Evolutionary conservation across 2,329 filamentous ascomycete species (phyloP).

Genomic region (Sporothrix pallida): DNA sequence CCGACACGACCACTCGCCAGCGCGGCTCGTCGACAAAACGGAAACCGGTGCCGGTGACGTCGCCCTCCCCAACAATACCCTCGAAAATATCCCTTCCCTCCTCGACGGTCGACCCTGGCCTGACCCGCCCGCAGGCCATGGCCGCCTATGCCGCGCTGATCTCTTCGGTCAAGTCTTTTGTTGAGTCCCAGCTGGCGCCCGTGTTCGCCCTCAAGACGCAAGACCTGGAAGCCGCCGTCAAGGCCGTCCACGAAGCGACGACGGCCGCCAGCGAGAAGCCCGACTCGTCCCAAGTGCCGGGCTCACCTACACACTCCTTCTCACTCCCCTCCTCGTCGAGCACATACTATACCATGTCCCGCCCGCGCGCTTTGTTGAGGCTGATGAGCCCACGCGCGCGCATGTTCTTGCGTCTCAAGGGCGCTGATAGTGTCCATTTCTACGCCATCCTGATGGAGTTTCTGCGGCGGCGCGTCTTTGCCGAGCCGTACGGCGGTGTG

Average conservation of each 20-base stretch:
- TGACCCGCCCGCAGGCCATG: neutral
- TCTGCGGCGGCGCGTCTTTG: neutral
- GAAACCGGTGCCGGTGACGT: neutral
- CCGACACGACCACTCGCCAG: neutral
- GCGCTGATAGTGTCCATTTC: slow-evolving; percentile 22
- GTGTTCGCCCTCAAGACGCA: neutral
- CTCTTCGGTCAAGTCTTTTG: slow-evolving; percentile 12
- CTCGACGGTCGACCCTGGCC: neutral
- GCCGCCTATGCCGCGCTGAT: slow-evolving; percentile 6
- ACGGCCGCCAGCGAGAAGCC: neutral
- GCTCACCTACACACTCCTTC: no score
- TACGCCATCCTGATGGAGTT: slow-evolving; percentile 24
- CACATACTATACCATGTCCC: neutral
- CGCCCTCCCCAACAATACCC: neutral
- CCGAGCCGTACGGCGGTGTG: slow-evolving; percentile 12
- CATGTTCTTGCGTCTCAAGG: slow-evolving; percentile 12
- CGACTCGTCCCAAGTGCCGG: neutral
- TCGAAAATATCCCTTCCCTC: neutral
- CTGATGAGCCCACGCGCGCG: slow-evolving; percentile 16
- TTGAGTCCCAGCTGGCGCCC: neutral
- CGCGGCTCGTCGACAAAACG: slow-evolving; percentile 8
- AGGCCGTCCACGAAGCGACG: neutral
- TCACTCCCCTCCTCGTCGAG: neutral
- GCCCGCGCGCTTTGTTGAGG: neutral
- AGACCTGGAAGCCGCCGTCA: neutral